These are phyloP conservation scores for Pseudoturritis turrita DNA, from an alignment of 345 rosid genomes.

Conservation along the genomic window DNA sequence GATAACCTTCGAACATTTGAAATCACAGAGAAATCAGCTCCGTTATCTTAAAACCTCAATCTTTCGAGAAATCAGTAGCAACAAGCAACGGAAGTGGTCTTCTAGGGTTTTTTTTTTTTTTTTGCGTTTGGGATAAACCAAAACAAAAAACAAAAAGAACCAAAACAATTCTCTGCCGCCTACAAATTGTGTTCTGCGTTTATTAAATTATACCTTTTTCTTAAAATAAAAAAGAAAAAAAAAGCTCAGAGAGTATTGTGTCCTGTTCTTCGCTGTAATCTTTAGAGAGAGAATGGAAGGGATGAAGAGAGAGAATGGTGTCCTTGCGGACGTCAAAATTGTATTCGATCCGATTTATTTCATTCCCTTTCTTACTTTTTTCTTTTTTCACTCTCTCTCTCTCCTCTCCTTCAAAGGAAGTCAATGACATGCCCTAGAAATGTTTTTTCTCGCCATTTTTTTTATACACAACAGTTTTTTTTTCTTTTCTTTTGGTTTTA, in stretches of 20 bases:
- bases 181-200: slow-evolving; percentile 15
- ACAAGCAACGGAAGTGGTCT: neutral
- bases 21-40: slow-evolving; percentile 18
- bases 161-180: slow-evolving; percentile 21
- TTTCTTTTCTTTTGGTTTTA: neutral
- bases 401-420: slow-evolving; percentile 39
- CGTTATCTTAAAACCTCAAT: neutral
- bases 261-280: slow-evolving; percentile 59
- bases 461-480: neutral
- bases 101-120: slow-evolving; percentile 36
- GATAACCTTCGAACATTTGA: slow-evolving; percentile 9
- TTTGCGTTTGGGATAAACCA: slow-evolving; percentile 4
- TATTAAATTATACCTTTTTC: slow-evolving; percentile 2
- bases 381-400: slow-evolving; percentile 22
- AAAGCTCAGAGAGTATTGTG: slow-evolving; percentile 34
- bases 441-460: neutral
- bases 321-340: slow-evolving; percentile 97
- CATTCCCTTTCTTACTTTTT: slow-evolving; percentile 38
- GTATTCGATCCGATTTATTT: slow-evolving; percentile 70
- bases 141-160: slow-evolving; percentile 7
- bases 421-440: slow-evolving; percentile 39
- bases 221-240: too few species aligned
- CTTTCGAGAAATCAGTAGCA: neutral
- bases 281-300: slow-evolving; percentile 29
- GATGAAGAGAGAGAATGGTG: slow-evolving; percentile 37